These are phyloP conservation scores for Candida patagonica DNA, from an alignment of 805 yeast genomes.

Conservation along the genomic window DNA sequence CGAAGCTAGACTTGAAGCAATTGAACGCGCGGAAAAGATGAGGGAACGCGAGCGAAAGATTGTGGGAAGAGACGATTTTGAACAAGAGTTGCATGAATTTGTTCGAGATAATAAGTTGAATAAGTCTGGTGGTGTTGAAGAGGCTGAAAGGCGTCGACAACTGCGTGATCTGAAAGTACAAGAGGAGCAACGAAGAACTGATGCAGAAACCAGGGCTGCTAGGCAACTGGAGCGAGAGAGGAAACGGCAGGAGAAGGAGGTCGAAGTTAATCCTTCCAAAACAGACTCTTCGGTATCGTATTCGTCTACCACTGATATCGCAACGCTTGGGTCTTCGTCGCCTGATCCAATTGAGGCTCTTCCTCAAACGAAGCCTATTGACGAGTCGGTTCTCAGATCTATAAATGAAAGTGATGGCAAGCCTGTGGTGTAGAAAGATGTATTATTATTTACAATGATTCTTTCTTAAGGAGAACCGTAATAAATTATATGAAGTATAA, in stretches of 20 bases:
- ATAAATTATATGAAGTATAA: too few species aligned
- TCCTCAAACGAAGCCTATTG: background rate
- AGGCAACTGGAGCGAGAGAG: slow-evolving; percentile 14
- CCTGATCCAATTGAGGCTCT: background rate
- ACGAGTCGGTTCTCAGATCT: too few species aligned
- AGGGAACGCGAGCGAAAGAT: slow-evolving; percentile 62
- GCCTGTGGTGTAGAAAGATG: too few species aligned
- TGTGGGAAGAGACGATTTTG: slow-evolving; percentile 51
- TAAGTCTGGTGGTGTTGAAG: slow-evolving; percentile 84
- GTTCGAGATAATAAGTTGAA: slow-evolving; percentile 70
- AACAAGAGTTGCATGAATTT: slow-evolving; percentile 77
- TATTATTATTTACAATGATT: too few species aligned
- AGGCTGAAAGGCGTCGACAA: slow-evolving; percentile 60
- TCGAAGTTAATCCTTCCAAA: background rate
- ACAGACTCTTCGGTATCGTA: background rate
- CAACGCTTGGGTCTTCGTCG: slow-evolving; percentile 3
- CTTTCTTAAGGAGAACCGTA: too few species aligned
- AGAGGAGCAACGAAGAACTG: slow-evolving; percentile 30
- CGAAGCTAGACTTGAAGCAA: slow-evolving; percentile 77
- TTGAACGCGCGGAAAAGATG: slow-evolving; percentile 74
- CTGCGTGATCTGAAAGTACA: slow-evolving; percentile 65
- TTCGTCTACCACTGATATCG: background rate
- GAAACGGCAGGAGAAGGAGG: slow-evolving; percentile 11
- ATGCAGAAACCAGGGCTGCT: slow-evolving; percentile 19
- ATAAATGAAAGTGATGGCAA: too few species aligned